Evolutionary conservation across 192 early-diverging fungal genomes (phyloP), one percentile per base, ranked within the genome.

Genomic region (Linnemannia hyalina): DNA sequence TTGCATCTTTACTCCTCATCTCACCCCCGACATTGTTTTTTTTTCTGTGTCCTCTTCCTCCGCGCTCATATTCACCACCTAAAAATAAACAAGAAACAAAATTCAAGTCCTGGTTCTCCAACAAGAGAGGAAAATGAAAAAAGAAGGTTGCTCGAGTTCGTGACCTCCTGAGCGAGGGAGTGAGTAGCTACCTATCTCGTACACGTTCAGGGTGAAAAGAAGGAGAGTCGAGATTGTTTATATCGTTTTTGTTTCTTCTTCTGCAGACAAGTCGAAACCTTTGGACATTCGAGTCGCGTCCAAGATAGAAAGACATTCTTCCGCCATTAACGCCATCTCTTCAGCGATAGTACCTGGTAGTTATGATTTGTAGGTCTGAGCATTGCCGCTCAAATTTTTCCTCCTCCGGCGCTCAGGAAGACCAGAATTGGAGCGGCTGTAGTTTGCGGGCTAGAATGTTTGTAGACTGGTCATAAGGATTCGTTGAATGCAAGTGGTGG

Each of bases 41-140:
- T 68, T 68, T 68, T 42, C 40, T 68, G 68, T 18, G 9, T 41
- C 57, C 7, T 42, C 26, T 32, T 11, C 55, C 8, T 26, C 20
- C 29, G 16, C 38, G 63, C 63, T 35, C 41, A n/a, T 60, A 10
- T 13, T 26, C 54, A 22, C 20, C 35, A 26, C 41, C 52, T 40
- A 35, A 42, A 41, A 70, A 70, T 70, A 70, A 70, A 70, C 35
- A 41, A 38, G 32, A 38, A 70, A 20, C 20, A n/a, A 70, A 70
- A 9, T 70, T 32, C 60, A 65, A 32, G 11, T 65, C 60, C 32
- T 32, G 35, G 69, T 38, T 20, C 26, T 69, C 35, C 69, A 23
- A 22, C 18, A 15, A 41, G 3, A 2, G 23, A 70, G 35, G 6
- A 18, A 32, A 41, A 70, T 69, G 32, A 35, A 70, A n/a, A 70